These are phyloP conservation scores for Acacia pycnantha DNA, from an alignment of 331 rosid genomes.

Conservation along the genomic window DNA sequence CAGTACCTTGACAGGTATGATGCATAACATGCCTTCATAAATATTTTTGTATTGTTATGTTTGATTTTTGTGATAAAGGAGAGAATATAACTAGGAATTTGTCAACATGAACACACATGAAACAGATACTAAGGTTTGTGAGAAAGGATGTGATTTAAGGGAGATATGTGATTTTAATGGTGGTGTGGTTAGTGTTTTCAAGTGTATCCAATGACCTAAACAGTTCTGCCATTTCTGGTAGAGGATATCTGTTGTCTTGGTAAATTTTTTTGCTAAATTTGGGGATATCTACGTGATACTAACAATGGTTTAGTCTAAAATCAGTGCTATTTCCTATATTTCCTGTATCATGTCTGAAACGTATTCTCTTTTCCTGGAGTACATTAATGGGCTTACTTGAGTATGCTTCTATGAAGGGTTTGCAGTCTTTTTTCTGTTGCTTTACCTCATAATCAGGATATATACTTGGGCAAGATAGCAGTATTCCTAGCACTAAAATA, in stretches of 20 bases:
- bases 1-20: conserved; percentile 79
- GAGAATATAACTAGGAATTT: not conserved
- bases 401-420: conserved; percentile 4
- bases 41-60: not conserved
- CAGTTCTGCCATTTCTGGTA: not conserved
- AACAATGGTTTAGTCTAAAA: not conserved
- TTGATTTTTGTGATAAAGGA: not conserved
- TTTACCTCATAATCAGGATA: not conserved
- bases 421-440: not conserved
- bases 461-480: not conserved
- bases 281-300: no score
- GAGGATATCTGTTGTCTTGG: not conserved
- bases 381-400: not conserved
- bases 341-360: not conserved
- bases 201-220: not conserved
- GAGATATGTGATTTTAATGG: conserved; percentile 17
- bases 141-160: not conserved
- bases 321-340: not conserved
- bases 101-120: not conserved
- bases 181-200: conserved; percentile 1
- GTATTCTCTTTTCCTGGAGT: not conserved
- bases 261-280: not conserved
- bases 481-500: not conserved
- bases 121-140: not conserved
- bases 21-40: conserved; percentile 16